These are phyloP conservation scores for Calonectria pteridis DNA, from an alignment of 2,329 filamentous ascomycete genomes.

Conservation along the genomic window DNA sequence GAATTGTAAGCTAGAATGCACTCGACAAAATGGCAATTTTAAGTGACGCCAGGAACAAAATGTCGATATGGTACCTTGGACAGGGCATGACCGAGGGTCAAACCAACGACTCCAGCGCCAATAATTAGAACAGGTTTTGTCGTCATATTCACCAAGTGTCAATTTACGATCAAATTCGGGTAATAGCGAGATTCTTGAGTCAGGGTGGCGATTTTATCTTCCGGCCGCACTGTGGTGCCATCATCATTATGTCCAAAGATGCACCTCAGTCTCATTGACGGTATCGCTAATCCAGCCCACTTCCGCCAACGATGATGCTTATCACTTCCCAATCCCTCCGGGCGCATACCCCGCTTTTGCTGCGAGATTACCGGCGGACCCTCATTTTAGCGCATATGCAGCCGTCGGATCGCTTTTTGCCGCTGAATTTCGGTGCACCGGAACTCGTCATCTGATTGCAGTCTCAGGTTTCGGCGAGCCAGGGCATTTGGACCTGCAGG, in stretches of 20 bases:
- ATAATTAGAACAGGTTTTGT: conserved; percentile 50
- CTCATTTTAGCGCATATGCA: background rate
- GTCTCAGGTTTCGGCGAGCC: background rate
- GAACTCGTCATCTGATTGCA: background rate
- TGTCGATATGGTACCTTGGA: conserved; percentile 42
- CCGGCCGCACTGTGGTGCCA: background rate
- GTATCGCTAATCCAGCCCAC: background rate
- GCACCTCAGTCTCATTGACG: background rate
- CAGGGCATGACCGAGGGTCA: conserved; percentile 53
- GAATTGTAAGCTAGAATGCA: background rate
- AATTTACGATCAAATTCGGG: background rate
- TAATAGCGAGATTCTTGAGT: background rate
- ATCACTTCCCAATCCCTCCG: background rate
- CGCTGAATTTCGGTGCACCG: background rate
- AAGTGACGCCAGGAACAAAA: background rate
- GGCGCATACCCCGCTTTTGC: background rate
- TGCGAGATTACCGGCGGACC: background rate
- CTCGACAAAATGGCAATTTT: background rate
- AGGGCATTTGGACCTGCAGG: background rate
- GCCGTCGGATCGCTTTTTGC: conserved; percentile 1
- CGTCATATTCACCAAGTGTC: background rate
- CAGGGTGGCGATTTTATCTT: background rate
- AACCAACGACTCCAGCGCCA: conserved; percentile 53
- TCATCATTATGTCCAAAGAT: background rate
- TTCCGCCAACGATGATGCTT: background rate